Evolutionary conservation across 305 asterid species (phyloP), one percentile per base, ranked within the genome.

Genomic region (Lippia alba): DNA sequence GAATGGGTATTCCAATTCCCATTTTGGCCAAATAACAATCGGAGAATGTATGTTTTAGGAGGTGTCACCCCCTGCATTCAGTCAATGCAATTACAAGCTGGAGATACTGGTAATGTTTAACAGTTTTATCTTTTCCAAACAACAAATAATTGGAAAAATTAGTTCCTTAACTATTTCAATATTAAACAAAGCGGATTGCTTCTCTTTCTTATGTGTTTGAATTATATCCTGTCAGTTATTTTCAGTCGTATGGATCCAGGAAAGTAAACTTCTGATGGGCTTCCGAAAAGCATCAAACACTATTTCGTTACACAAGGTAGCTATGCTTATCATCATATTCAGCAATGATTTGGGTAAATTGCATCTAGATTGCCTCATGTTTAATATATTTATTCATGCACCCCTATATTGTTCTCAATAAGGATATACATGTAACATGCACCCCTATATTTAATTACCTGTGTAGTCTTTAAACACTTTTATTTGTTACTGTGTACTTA

Each of bases 231-330:
- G 74, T 65, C 96, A 93, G 98, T 93, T 66, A 93, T 92, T 36
- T 93, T 93, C 83, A 93, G 98, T 67, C 98, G 97, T 64, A 93
- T 93, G 96, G 97, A 93, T 77, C 98, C 98, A 5, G 97, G 97
- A 83, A 77, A 96, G 96, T 72, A 93, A 91, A 80, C 96, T 93
- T 69, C 78, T 93, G 73, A 91, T 93, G 97, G 98, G 98, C 69
- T 93, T 86, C 72, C 86, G 98, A 24, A 93, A 91, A 84, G 97
- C 98, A 76, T 84, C 96, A 64, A 77, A 50, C 65, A 71, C 56
- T 74, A 73, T 76, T 66, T 70, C 85, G 14, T 61, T 75, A 12
- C 88, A 73, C 73, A 94, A 87, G 94, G 95, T 90, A 75, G 66
- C 68, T 75, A 51, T 11, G 8, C 53, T 58, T 15, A 57, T 63